Evolutionary conservation across 2,329 filamentous ascomycete species (phyloP).

Genomic region (Cercospora beticola): DNA sequence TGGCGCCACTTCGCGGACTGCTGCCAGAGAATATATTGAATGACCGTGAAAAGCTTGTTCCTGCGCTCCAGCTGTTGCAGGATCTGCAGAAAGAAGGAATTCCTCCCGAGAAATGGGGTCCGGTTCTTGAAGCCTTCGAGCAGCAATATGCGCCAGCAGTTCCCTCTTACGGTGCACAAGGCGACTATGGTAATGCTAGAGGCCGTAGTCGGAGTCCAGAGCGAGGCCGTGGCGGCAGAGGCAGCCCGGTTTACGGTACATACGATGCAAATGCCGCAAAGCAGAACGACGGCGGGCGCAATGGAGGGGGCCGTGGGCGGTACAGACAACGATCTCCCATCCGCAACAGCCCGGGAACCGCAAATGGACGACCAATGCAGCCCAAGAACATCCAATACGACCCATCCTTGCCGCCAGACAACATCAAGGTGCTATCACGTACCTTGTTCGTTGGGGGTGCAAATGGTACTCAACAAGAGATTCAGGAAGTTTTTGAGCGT

Average conservation of each 20-base stretch:
- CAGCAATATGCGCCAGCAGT: slow-evolving; percentile 31
- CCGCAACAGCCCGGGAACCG: slow-evolving; percentile 63
- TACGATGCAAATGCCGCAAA: slow-evolving; percentile 56
- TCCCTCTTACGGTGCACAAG: slow-evolving; percentile 25
- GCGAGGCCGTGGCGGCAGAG: slow-evolving; percentile 57
- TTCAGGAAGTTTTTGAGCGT: slow-evolving; percentile 74
- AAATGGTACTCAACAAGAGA: slow-evolving; percentile 72
- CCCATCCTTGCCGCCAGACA: slow-evolving; percentile 66
- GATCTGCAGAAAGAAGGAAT: slow-evolving; percentile 73
- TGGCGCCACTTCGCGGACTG: slow-evolving; percentile 34
- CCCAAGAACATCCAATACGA: slow-evolving; percentile 83
- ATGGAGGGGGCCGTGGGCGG: slow-evolving; percentile 53
- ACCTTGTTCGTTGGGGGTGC: slow-evolving; percentile 97
- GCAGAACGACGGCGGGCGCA: slow-evolving; percentile 26
- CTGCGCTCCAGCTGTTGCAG: slow-evolving; percentile 73
- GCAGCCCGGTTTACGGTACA: slow-evolving; percentile 68
- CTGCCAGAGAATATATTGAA: slow-evolving; percentile 41
- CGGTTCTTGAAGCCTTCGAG: slow-evolving; percentile 53
- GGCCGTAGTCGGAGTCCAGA: slow-evolving; percentile 67
- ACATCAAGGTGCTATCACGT: slow-evolving; percentile 89
- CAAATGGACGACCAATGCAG: slow-evolving; percentile 42
- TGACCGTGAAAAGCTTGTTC: slow-evolving; percentile 56
- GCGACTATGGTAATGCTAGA: slow-evolving; percentile 60
- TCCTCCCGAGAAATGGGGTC: slow-evolving; percentile 71
- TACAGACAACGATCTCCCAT: slow-evolving; percentile 85